Evolutionary conservation across 306 rosid species (phyloP).

Genomic region (Prunus mume): DNA sequence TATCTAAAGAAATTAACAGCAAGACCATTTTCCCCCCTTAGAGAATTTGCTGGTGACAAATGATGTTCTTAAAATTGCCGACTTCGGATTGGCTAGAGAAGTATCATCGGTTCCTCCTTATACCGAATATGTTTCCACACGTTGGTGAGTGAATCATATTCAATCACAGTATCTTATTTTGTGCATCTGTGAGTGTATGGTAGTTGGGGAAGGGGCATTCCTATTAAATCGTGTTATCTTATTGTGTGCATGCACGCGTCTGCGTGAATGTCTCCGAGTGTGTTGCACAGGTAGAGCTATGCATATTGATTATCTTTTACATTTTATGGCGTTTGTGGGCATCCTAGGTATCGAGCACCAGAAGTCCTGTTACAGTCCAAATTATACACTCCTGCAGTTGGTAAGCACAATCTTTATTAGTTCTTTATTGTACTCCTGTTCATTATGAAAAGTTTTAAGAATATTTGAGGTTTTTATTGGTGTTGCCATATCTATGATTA

Average conservation of each 20-base stretch:
- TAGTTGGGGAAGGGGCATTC: constrained; percentile 35
- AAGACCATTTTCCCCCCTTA: constrained; percentile 23
- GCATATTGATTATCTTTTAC: neutral
- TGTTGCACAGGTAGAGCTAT: neutral
- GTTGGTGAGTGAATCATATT: constrained; percentile 63
- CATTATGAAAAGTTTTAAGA: neutral
- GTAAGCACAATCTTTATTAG: constrained; percentile 39
- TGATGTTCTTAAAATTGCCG: constrained; percentile 75
- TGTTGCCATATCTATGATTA: constrained; percentile 4
- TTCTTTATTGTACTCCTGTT: constrained; percentile 9
- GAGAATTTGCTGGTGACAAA: constrained; percentile 84
- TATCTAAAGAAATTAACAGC: constrained; percentile 6
- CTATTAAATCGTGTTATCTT: constrained; percentile 16
- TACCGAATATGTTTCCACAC: constrained; percentile 91
- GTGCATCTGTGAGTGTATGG: neutral
- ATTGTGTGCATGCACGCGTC: constrained; percentile 1
- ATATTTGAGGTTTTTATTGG: neutral
- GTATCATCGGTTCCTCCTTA: constrained; percentile 80
- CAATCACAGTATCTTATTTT: constrained; percentile 10
- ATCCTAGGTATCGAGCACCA: constrained; percentile 80
- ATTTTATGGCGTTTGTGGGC: constrained; percentile 16
- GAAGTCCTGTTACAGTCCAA: constrained; percentile 78
- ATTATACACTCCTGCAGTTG: constrained; percentile 78
- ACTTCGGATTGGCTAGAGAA: constrained; percentile 91
- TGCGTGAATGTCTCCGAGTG: neutral